Evolutionary conservation across 2,329 filamentous ascomycete species (phyloP).

Genomic region (Colletotrichum godetiae): DNA sequence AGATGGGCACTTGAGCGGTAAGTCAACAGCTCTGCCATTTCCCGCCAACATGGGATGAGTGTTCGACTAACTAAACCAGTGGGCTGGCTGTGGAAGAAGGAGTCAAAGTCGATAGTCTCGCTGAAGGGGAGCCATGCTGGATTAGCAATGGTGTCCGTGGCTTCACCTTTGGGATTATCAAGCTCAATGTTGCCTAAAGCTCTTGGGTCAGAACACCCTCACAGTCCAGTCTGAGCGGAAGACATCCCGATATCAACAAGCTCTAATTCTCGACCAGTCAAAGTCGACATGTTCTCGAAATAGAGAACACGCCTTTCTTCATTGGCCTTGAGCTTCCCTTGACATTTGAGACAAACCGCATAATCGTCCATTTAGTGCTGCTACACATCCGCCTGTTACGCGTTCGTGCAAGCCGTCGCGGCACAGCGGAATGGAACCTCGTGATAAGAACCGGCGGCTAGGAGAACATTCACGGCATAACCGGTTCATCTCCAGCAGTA

Average conservation of each 20-base stretch:
- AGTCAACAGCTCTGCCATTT: slow-evolving; percentile 33
- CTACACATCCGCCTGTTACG: not conserved
- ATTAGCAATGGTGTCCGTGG: slow-evolving; percentile 89
- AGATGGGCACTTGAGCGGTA: slow-evolving; percentile 83
- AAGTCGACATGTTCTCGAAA: not conserved
- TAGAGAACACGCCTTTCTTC: not conserved
- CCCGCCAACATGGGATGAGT: slow-evolving; percentile 26
- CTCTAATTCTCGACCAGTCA: not conserved
- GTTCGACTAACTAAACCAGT: slow-evolving; percentile 43
- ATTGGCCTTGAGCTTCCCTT: not conserved
- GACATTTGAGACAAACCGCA: not conserved
- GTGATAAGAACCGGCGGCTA: not conserved
- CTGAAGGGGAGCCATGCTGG: slow-evolving; percentile 84
- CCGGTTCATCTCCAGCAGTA: not conserved
- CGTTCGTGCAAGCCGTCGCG: not conserved
- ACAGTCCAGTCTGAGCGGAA: not conserved
- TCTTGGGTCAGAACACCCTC: not conserved
- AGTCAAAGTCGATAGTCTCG: slow-evolving; percentile 69
- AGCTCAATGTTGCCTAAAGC: slow-evolving; percentile 35
- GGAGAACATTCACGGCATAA: not conserved
- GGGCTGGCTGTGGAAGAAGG: slow-evolving; percentile 73
- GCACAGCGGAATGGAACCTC: not conserved
- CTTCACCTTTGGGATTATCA: slow-evolving; percentile 68
- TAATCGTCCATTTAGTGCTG: not conserved
- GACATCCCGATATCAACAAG: not conserved